Percentiles rank a stretch among this genome's conserved stretches.
Evolutionary conservation across 2,329 filamentous ascomycete species (phyloP).

Genomic region (Colletotrichum gloeosporioides): DNA sequence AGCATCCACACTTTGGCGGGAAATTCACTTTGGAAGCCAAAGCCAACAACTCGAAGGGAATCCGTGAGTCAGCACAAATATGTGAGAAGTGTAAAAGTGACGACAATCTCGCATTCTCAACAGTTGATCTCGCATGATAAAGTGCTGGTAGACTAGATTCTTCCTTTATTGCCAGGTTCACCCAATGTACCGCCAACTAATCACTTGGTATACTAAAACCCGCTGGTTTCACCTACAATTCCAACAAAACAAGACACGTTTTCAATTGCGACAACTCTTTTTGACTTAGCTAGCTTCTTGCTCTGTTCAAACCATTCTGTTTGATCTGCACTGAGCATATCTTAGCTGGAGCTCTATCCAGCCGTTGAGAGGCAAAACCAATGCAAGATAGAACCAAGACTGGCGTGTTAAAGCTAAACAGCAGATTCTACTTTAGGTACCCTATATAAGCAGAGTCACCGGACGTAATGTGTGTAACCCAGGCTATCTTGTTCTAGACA

Average conservation of each 20-base stretch:
- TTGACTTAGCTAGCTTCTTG: neutral
- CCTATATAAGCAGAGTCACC: neutral
- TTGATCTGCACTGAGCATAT: neutral
- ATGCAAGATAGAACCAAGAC: neutral
- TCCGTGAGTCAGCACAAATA: neutral
- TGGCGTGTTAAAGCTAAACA: neutral
- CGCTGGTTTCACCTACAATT: neutral
- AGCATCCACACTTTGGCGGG: neutral
- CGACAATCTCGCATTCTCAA: neutral
- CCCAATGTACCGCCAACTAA: neutral
- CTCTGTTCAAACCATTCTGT: neutral
- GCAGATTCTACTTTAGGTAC: fast-evolving
- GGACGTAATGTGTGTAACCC: neutral
- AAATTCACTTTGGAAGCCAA: neutral
- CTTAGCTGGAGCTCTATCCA: neutral
- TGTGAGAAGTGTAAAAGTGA: neutral
- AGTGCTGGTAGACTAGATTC: neutral
- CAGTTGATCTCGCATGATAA: neutral
- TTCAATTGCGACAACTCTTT: neutral
- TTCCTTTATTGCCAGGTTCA: neutral
- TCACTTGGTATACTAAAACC: neutral
- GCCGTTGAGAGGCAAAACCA: neutral
- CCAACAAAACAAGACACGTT: neutral
- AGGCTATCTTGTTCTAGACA: neutral
- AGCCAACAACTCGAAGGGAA: neutral